phyloP scores from a whole-genome alignment of 2,329 filamentous ascomycete genomes.

The Ophiostoma quercus region DNA sequence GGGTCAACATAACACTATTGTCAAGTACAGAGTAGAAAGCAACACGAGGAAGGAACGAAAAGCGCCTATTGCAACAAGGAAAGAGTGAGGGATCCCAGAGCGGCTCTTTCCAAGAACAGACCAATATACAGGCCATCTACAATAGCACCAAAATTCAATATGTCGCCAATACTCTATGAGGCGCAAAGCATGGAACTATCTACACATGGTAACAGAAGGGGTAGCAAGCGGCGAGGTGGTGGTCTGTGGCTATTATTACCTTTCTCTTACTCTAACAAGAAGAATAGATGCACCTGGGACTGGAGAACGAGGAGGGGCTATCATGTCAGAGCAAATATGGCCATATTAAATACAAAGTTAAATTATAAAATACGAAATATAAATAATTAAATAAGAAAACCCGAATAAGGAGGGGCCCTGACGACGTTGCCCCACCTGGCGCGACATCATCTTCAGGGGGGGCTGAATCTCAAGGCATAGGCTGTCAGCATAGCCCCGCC shows the following conservation, averaged over 20 bases:
- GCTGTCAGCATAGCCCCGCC: conserved; percentile 13
- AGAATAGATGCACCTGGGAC: neutral
- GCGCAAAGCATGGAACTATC: neutral
- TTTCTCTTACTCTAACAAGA: neutral
- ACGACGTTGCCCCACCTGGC: conserved; percentile 2
- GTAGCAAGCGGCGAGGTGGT: neutral
- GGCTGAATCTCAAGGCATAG: conserved; percentile 1
- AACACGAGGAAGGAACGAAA: neutral
- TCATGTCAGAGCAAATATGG: neutral
- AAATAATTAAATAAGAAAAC: neutral
- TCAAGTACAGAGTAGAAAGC: neutral
- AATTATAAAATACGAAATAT: neutral
- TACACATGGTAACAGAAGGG: neutral
- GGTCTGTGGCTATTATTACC: neutral
- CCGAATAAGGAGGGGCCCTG: conserved; percentile 7
- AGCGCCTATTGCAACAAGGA: neutral
- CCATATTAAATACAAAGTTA: neutral
- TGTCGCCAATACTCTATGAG: neutral
- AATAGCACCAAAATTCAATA: neutral
- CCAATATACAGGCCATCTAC: neutral
- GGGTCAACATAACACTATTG: neutral
- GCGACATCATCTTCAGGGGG: conserved; percentile 2
- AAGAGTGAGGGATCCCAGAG: conserved; percentile 7
- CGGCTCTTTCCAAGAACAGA: conserved; percentile 1
- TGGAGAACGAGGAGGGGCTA: neutral